Conservation (phyloP, 768 basidiomycete species). For the Leccinum disarticulatum region DNA sequence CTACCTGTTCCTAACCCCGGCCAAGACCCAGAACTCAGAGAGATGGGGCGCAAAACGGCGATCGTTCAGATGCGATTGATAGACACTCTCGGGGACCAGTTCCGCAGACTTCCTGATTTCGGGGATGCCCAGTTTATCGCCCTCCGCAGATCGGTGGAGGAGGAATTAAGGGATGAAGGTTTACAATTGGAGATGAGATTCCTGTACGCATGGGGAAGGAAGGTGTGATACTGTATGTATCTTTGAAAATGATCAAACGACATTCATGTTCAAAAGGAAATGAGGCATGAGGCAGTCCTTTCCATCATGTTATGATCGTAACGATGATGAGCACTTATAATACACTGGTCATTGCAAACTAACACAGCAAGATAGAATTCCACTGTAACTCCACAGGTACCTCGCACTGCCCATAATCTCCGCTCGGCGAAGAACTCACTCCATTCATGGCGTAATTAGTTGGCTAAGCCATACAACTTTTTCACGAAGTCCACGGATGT, state of each 20-base stretch:
- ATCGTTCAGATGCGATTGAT: conserved; percentile 3
- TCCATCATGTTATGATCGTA: not conserved
- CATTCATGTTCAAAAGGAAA: not conserved
- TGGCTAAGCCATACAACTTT: conserved; percentile 12
- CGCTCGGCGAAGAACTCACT: not conserved
- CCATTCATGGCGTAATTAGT: not conserved
- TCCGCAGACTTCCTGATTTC: conserved; percentile 1
- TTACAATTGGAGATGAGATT: conserved; percentile 5
- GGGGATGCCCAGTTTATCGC: conserved; percentile 1
- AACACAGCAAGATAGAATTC: not conserved
- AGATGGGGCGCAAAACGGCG: conserved; percentile 5
- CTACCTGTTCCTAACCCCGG: not conserved
- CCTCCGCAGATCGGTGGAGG: not conserved
- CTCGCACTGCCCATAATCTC: not conserved
- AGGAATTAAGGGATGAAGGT: not conserved
- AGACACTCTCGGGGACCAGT: conserved; percentile 10
- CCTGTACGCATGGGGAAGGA: conserved; percentile 4
- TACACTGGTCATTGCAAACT: not conserved
- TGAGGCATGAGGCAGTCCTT: not conserved
- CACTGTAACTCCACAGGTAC: not conserved
- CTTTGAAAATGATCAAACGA: not conserved
- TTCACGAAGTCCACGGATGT: conserved; percentile 63
- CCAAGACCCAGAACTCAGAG: conserved; percentile 3
- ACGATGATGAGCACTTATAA: not conserved
- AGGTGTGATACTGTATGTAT: not conserved